Evolutionary conservation across 1,139 yeast species (phyloP).

Genomic region (Diutina pseudorugosa): DNA sequence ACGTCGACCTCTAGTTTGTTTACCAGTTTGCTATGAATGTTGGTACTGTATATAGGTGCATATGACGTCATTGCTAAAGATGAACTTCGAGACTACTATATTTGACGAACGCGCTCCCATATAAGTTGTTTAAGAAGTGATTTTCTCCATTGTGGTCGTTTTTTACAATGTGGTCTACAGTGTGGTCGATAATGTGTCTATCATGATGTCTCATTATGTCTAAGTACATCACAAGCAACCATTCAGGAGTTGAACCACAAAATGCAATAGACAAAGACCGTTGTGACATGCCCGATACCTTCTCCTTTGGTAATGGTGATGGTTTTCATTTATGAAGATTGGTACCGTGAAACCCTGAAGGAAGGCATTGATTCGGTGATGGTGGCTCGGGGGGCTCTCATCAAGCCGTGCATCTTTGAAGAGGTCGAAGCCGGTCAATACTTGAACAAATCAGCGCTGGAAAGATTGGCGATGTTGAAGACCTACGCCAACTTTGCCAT

Average conservation of each 20-base stretch:
- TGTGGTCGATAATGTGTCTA: no score
- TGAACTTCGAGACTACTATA: no score
- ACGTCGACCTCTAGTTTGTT: no score
- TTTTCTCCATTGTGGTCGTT: no score
- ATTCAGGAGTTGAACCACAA: slow-evolving; percentile 47
- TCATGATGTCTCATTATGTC: no score
- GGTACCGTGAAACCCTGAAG: slow-evolving; percentile 64
- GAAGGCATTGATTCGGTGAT: slow-evolving; percentile 82
- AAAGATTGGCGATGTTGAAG: slow-evolving; percentile 65
- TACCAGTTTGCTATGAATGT: no score
- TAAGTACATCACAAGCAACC: no score
- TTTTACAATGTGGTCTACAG: no score
- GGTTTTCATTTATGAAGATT: slow-evolving; percentile 76
- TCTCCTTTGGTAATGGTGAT: slow-evolving; percentile 88
- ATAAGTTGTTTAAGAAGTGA: no score
- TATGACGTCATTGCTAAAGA: no score
- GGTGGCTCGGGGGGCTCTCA: slow-evolving; percentile 97
- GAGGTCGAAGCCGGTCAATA: slow-evolving; percentile 85
- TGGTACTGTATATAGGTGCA: no score
- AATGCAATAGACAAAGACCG: slow-evolving; percentile 43
- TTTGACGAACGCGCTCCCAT: no score
- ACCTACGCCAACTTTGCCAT: slow-evolving; percentile 69
- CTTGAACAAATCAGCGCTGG: slow-evolving; percentile 76
- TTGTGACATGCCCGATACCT: slow-evolving; percentile 36
- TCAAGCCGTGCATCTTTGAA: slow-evolving; percentile 98